Evolutionary conservation across 495 filamentous ascomycete genomes (phyloP), one percentile per base, ranked within the genome.

Genomic region (Aspergillus egyptiacus): DNA sequence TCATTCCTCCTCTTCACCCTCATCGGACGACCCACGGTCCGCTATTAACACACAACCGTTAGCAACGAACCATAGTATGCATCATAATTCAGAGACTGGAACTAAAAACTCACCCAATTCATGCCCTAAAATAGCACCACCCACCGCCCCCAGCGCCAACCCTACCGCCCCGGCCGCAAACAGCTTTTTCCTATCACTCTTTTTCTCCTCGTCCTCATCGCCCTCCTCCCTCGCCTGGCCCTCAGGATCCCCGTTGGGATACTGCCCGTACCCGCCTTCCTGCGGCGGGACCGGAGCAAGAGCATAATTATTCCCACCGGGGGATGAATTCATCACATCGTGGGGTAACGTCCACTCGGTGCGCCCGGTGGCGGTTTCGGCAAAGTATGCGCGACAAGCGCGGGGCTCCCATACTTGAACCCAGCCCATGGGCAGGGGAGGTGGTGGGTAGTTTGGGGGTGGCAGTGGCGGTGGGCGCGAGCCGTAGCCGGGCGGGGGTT

Each of bases 361-460:
- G 45, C 76, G 75, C 28, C 79, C 80, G 8, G 76, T 82, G 23
- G 74, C 61, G 30, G 77, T 64, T 48, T 85, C 78, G 31, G 78
- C 67, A 55, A 75, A 85, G 66, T 76, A 81, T 59, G 76, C 84
- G 43, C 77, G 77, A 42, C 80, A 73, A 33, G 66, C 59, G 32
- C 64, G 67, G 25, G 72, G 68, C 46, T 85, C 81, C 74, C 76
- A 85, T 48, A 70, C 71, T 15, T 80, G 73, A 37, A 65, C 57
- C 83, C 83, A 85, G 50, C 80, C 82, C 0, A 61, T 46, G 1
- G 81, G 79, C 18, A 82, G 68, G 15, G 78, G 74, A 8, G 78
- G 77, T 33, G 67, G 68, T 18, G 68, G 66, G 25, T 54, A 49
- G 5, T 55, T 53, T 13, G 68, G 68, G 28, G 68, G 66, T 2